These are phyloP conservation scores for Meira miltonrushii DNA, from an alignment of 1,284 basidiomycete genomes.

Conservation along the genomic window DNA sequence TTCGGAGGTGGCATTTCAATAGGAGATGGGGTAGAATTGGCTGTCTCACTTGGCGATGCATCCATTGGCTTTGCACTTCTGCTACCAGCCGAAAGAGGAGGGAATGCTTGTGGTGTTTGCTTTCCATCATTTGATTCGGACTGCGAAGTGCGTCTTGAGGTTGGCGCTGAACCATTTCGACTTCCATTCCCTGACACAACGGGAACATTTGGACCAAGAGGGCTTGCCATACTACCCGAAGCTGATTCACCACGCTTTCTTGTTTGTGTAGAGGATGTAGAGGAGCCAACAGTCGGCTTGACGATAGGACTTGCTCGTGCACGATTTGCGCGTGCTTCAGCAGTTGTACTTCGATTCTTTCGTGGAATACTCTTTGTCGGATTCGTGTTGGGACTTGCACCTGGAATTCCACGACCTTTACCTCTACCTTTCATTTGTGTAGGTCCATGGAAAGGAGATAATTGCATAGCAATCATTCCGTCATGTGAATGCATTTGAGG, in stretches of 20 bases:
- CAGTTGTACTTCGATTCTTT: slow-evolving; percentile 39
- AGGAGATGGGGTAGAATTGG: slow-evolving; percentile 41
- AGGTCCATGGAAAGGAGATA: slow-evolving; percentile 40
- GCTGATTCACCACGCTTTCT: neutral
- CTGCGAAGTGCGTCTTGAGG: slow-evolving; percentile 21
- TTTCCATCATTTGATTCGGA: neutral
- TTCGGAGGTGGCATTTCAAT: slow-evolving; percentile 44
- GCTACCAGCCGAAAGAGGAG: slow-evolving; percentile 7
- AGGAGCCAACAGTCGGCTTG: slow-evolving; percentile 28
- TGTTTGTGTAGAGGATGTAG: neutral
- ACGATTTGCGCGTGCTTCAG: slow-evolving; percentile 36
- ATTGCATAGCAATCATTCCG: slow-evolving; percentile 31
- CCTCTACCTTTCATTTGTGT: slow-evolving; percentile 10
- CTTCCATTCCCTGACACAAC: too few species aligned
- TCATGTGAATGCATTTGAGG: slow-evolving; percentile 51
- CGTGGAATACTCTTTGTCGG: slow-evolving; percentile 25
- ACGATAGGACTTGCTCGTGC: slow-evolving; percentile 47
- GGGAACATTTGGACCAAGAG: neutral
- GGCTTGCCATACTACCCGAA: neutral
- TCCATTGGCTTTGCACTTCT: slow-evolving; percentile 24
- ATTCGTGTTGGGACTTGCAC: slow-evolving; percentile 33
- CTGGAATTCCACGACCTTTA: slow-evolving; percentile 28
- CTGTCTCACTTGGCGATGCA: slow-evolving; percentile 36
- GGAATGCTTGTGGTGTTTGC: slow-evolving; percentile 16
- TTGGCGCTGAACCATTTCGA: slow-evolving; percentile 8